Percentiles rank a stretch among this genome's conserved stretches.
Conservation (phyloP, 2,329 filamentous ascomycete species). For the Hymenoscyphus fraxineus region DNA sequence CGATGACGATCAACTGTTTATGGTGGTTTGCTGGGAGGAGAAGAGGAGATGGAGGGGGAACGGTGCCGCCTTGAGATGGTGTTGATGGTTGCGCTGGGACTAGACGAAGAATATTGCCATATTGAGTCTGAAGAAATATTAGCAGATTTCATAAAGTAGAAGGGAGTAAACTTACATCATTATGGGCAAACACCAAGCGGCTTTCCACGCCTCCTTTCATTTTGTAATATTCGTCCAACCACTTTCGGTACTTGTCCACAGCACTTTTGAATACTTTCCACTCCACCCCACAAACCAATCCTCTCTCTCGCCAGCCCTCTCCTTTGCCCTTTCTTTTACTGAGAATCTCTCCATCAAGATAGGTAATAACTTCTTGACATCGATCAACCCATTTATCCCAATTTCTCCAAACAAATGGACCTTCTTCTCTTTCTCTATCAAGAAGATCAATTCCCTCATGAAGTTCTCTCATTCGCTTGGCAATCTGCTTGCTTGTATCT, state of each 20-base stretch:
- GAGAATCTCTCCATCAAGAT: conserved; percentile 54
- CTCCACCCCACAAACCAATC: conserved; percentile 76
- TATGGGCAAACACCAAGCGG: conserved; percentile 89
- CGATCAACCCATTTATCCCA: conserved; percentile 72
- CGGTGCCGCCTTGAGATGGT: conserved; percentile 40
- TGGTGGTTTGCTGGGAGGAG: conserved; percentile 88
- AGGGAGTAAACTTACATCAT: conserved; percentile 66
- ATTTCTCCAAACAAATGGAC: conserved; percentile 82
- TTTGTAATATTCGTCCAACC: conserved; percentile 70
- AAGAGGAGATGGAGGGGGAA: conserved; percentile 61
- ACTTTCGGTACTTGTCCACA: conserved; percentile 72
- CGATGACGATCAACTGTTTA: conserved; percentile 94
- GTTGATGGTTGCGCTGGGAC: conserved; percentile 56
- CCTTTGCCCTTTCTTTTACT: conserved; percentile 34
- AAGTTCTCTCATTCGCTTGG: conserved; percentile 94
- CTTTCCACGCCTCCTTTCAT: conserved; percentile 63
- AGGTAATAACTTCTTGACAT: conserved; percentile 49
- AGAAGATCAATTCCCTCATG: conserved; percentile 90
- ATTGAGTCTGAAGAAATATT: conserved; percentile 69
- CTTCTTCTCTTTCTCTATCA: conserved; percentile 69
- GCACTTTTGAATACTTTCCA: conserved; percentile 75
- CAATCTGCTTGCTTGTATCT: conserved; percentile 86
- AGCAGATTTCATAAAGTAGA: conserved; percentile 5
- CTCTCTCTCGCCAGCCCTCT: conserved; percentile 62
- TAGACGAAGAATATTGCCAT: conserved; percentile 88